phyloP scores from a whole-genome alignment of 768 basidiomycete genomes.

The Trametes cingulata region DNA sequence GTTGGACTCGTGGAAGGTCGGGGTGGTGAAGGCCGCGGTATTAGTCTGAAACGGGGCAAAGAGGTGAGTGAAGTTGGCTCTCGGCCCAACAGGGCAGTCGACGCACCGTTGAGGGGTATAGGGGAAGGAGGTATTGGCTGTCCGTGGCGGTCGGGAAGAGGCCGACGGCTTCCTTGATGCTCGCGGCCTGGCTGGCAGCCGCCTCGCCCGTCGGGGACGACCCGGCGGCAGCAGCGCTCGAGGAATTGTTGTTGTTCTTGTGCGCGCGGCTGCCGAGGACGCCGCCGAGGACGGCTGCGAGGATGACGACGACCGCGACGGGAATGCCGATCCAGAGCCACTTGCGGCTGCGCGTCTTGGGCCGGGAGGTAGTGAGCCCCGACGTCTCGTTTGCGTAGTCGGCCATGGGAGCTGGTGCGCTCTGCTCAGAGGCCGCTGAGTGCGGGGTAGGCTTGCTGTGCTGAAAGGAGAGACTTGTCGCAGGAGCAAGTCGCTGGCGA shows the following conservation, averaged over 20 bases:
- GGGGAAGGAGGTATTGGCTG: conserved; percentile 73
- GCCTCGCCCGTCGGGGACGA: conserved; percentile 14
- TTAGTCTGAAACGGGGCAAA: conserved; percentile 55
- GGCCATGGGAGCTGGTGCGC: conserved; percentile 46
- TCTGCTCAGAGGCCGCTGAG: conserved; percentile 28
- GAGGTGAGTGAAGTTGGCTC: neutral
- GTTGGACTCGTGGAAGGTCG: conserved; percentile 68
- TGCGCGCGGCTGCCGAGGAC: conserved; percentile 68
- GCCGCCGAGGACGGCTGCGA: conserved; percentile 73
- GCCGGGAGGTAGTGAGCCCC: conserved; percentile 60
- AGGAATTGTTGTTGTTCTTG: conserved; percentile 36
- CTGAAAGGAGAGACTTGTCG: conserved; percentile 17
- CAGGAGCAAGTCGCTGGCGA: conserved; percentile 2
- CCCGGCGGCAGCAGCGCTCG: neutral
- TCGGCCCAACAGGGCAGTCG: neutral
- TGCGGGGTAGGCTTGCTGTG: neutral
- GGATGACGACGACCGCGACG: conserved; percentile 58
- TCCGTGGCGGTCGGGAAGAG: conserved; percentile 79
- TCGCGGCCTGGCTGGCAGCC: conserved; percentile 17
- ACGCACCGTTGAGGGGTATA: conserved; percentile 88
- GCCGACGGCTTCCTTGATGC: conserved; percentile 57
- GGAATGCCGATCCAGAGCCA: conserved; percentile 83
- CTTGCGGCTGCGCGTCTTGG: conserved; percentile 57
- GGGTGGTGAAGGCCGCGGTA: conserved; percentile 64
- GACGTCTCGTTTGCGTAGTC: conserved; percentile 69